Conservation (phyloP, 1,139 yeast genomes). For the Kodamaea alishanica region DNA sequence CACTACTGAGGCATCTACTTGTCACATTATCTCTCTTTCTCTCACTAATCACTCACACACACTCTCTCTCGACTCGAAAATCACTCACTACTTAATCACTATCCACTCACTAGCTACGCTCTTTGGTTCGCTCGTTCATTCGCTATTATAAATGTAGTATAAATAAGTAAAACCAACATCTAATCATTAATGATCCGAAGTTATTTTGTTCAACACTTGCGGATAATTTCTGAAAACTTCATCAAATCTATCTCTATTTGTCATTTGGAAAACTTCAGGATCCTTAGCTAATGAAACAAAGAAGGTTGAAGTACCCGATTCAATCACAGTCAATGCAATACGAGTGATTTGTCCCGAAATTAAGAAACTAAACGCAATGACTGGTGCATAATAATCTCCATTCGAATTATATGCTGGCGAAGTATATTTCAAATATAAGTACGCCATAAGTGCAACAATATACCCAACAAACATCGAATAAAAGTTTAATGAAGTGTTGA, state of each 20-base stretch:
- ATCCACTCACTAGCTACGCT: not conserved
- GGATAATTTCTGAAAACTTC: slow-evolving; percentile 73
- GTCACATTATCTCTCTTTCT: not conserved
- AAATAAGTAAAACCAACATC: not conserved
- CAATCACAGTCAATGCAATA: slow-evolving; percentile 68
- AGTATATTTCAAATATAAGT: slow-evolving; percentile 69
- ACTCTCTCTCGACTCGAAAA: too few species aligned
- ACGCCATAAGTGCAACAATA: slow-evolving; percentile 64
- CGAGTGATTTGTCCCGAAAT: slow-evolving; percentile 76
- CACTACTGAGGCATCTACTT: not conserved
- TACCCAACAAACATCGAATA: slow-evolving; percentile 71
- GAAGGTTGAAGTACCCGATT: slow-evolving; percentile 80
- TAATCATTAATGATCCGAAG: slow-evolving; percentile 30
- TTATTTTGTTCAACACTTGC: slow-evolving; percentile 57
- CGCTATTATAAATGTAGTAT: not conserved
- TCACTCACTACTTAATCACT: not conserved
- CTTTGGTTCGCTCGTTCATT: not conserved
- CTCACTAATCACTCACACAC: too few species aligned
- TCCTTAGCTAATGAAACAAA: slow-evolving; percentile 85
- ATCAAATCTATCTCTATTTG: slow-evolving; percentile 74
- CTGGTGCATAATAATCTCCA: slow-evolving; percentile 71
- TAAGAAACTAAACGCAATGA: slow-evolving; percentile 73
- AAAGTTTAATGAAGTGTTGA: slow-evolving; percentile 70
- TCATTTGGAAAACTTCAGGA: slow-evolving; percentile 76
- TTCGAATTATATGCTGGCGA: slow-evolving; percentile 63